These are phyloP conservation scores for Dictyostelium firmibasis DNA, from an alignment of 78 protist species.

Conservation along the genomic window DNA sequence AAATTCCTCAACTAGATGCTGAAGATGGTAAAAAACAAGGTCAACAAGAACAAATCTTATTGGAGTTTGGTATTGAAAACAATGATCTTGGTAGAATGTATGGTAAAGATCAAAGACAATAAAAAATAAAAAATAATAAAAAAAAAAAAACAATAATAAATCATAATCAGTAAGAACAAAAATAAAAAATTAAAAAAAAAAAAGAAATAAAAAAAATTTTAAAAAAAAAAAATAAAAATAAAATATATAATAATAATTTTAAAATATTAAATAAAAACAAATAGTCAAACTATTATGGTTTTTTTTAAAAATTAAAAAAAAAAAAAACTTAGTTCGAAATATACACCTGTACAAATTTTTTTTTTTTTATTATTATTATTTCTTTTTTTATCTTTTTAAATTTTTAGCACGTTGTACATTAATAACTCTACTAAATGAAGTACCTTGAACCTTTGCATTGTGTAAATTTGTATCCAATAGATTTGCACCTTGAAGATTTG, in stretches of 20 bases:
- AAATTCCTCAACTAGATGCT: too few relatives aligned
- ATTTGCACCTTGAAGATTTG: slow-evolving; percentile 70
- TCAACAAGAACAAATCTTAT: slow-evolving; percentile 1
- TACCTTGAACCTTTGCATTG: slow-evolving; percentile 65
- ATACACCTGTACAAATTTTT: too few relatives aligned
- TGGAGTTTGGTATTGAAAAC: slow-evolving; percentile 39
- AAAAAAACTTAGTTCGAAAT: too few relatives aligned
- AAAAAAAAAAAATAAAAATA: neutral
- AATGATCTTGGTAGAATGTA: slow-evolving; percentile 1
- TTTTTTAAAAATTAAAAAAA: too few relatives aligned
- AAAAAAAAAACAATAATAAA: neutral
- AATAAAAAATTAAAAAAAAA: neutral
- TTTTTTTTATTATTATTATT: neutral
- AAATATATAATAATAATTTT: neutral
- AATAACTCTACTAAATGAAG: slow-evolving; percentile 44
- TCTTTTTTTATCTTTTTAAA: slow-evolving; percentile 43
- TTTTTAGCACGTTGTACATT: slow-evolving; percentile 65
- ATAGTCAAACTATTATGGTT: too few relatives aligned
- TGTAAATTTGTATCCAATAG: slow-evolving; percentile 52
- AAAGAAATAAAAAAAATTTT: neutral
- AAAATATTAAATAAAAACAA: neutral
- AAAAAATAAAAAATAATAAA: neutral
- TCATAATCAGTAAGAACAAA: neutral
- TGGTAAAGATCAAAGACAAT: neutral
- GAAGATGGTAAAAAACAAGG: neutral